A percentile compares a stretch with the other conserved stretches of the same genome.
Conservation (phyloP, 176 grass and related monocot genomes). For the Triticum timopheevii region DNA sequence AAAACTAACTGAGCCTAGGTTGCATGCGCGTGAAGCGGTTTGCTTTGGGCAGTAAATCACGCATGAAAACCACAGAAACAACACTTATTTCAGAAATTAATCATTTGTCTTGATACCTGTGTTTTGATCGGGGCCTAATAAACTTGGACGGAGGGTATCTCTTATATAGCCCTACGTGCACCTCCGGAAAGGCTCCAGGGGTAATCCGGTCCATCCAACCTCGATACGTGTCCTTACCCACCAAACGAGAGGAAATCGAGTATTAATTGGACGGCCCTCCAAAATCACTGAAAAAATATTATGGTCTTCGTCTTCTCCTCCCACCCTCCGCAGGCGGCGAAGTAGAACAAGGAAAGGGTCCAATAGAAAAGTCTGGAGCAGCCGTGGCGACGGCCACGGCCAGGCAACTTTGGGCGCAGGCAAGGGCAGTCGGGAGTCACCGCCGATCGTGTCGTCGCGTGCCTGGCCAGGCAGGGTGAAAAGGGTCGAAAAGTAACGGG, state of each 20-base stretch:
- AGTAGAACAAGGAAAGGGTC: conserved; percentile 49
- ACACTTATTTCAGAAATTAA: no score
- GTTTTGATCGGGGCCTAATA: no score
- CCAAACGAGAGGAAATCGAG: background rate
- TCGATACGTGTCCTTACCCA: conserved; percentile 24
- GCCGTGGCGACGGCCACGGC: conserved; percentile 28
- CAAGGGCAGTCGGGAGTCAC: background rate
- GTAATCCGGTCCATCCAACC: background rate
- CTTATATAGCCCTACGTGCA: no score
- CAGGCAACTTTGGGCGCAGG: background rate
- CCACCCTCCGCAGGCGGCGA: conserved; percentile 42
- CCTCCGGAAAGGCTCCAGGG: no score
- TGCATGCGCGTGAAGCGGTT: no score
- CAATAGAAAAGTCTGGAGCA: conserved; percentile 19
- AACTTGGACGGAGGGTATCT: no score
- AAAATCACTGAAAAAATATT: conserved; percentile 42
- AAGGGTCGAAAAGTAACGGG: conserved; percentile 6
- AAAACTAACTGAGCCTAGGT: no score
- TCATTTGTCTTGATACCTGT: no score
- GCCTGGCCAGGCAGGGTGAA: conserved; percentile 17
- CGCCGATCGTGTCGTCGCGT: conserved; percentile 23
- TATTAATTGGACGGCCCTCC: conserved; percentile 26
- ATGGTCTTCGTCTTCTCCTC: conserved; percentile 47
- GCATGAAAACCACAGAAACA: no score
- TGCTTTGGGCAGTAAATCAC: no score